phyloP scores from a whole-genome alignment of 345 rosid species.

The sweet orange (Citrus sinensis) region DVS_A1.0 CM039164.1:21462001-21462500 shows the following conservation, averaged over 20 bases:
- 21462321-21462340: conserved; percentile 47
- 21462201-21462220: conserved; percentile 62
- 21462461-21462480: background rate
- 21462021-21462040: background rate
- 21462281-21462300: conserved; percentile 48
- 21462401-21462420: conserved; percentile 17
- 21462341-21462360: background rate
- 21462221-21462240: conserved; percentile 59
- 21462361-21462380: no score
- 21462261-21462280: conserved; percentile 54
- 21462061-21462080: background rate
- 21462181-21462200: conserved; percentile 55
- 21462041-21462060: no score
- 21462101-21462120: background rate
- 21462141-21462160: conserved; percentile 19
- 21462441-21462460: background rate
- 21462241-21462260: conserved; percentile 59
- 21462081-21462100: background rate
- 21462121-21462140: conserved; percentile 19
- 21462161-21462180: conserved; percentile 29
- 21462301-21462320: conserved; percentile 48
- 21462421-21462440: background rate
- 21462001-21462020: conserved; percentile 20
- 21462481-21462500: background rate
- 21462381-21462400: background rate